Evolutionary conservation across 2,329 filamentous ascomycete genomes (phyloP).

Genomic region (Xylariaceae sp.): DNA sequence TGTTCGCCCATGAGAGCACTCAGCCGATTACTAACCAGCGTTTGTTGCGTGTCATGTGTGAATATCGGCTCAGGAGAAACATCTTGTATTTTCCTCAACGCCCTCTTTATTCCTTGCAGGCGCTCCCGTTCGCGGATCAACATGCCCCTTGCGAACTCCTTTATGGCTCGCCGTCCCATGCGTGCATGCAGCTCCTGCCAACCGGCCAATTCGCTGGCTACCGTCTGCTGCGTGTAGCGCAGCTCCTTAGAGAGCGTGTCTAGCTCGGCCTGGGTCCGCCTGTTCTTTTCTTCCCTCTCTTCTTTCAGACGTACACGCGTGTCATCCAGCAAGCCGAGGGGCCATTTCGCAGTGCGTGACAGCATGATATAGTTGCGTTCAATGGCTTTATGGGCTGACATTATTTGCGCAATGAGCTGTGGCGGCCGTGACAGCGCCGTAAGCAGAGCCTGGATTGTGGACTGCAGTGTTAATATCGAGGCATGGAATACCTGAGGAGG

Average conservation of each 20-base stretch:
- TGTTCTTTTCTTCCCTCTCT: conserved; percentile 77
- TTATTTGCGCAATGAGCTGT: conserved; percentile 71
- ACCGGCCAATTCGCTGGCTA: conserved; percentile 83
- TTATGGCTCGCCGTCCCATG: conserved; percentile 69
- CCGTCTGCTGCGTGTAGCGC: conserved; percentile 87
- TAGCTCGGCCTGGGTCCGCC: conserved; percentile 65
- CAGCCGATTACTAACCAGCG: neutral
- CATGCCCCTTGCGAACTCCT: conserved; percentile 71
- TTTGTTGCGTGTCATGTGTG: neutral
- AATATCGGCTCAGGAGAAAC: conserved; percentile 16
- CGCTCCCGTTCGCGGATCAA: conserved; percentile 75
- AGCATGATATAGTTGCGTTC: conserved; percentile 74
- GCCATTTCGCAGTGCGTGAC: conserved; percentile 72
- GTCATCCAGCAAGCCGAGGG: conserved; percentile 78
- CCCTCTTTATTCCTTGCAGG: conserved; percentile 74
- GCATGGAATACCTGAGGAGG: conserved; percentile 71
- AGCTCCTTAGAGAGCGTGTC: conserved; percentile 75
- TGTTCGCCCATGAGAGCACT: neutral
- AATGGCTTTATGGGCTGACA: conserved; percentile 67
- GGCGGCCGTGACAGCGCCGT: conserved; percentile 74
- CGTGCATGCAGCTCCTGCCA: conserved; percentile 89
- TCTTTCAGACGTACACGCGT: conserved; percentile 76
- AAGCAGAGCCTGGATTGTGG: conserved; percentile 77
- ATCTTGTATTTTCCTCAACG: conserved; percentile 59
- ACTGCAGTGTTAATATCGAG: conserved; percentile 73